These are phyloP conservation scores for Datisca glomerata DNA, from an alignment of 306 rosid species.

Conservation along the genomic window DNA sequence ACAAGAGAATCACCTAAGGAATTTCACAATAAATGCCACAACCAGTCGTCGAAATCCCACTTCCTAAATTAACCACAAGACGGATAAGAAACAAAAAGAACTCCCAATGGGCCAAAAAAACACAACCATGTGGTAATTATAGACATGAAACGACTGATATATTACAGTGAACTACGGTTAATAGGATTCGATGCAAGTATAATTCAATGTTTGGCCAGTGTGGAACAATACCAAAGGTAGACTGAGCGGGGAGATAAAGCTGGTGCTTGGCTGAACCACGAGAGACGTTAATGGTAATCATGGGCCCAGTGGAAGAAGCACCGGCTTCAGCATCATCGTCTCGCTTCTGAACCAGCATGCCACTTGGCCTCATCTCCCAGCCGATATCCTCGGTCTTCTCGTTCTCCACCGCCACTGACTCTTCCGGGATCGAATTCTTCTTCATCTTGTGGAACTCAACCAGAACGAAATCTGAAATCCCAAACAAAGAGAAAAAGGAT, in stretches of 20 bases:
- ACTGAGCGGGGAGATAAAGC: slow-evolving; percentile 31
- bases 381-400: slow-evolving; percentile 14
- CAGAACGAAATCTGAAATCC: background rate
- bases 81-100: no score
- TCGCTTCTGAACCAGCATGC: slow-evolving; percentile 39
- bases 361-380: slow-evolving; percentile 31
- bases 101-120: no score
- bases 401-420: background rate
- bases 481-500: background rate
- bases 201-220: no score
- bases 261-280: slow-evolving; percentile 22
- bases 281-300: slow-evolving; percentile 25
- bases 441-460: slow-evolving; percentile 9
- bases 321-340: slow-evolving; percentile 11
- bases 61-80: no score
- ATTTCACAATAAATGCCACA: no score
- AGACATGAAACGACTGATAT: no score
- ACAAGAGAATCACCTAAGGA: no score
- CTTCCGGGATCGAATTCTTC: slow-evolving; percentile 7
- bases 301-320: slow-evolving; percentile 15
- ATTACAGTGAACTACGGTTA: no score
- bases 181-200: no score
- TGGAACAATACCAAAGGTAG: slow-evolving; percentile 31
- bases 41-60: no score
- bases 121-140: no score